Evolutionary conservation across 2,329 filamentous ascomycete genomes (phyloP).

Genomic region (Fusarium acutatum): DNA sequence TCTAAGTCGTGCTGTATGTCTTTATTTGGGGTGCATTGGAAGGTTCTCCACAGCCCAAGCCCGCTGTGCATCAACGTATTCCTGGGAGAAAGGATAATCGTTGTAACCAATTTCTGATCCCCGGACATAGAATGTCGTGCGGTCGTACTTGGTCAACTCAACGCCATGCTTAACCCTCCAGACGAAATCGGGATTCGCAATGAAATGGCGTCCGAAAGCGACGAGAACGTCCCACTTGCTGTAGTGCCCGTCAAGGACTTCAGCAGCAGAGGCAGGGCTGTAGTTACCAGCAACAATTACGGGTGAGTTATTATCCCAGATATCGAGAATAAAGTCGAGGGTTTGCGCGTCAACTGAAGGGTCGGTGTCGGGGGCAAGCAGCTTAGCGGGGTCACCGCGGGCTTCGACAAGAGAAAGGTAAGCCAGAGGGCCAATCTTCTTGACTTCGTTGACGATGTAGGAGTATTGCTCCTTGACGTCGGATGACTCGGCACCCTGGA

Average conservation of each 20-base stretch:
- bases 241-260: conserved; percentile 38
- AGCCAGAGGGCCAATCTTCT: conserved; percentile 41
- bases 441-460: conserved; percentile 41
- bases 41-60: conserved; percentile 13
- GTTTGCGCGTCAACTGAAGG: conserved; percentile 46
- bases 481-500: conserved; percentile 36
- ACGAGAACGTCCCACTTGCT: conserved; percentile 42
- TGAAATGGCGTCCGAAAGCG: conserved; percentile 42
- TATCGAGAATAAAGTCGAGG: conserved; percentile 43
- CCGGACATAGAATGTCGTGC: conserved; percentile 37
- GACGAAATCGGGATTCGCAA: conserved; percentile 44
- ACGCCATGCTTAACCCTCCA: conserved; percentile 38
- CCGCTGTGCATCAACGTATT: conserved; percentile 12
- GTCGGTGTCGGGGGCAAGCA: conserved; percentile 21
- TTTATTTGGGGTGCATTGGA: conserved; percentile 1
- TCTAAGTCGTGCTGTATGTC: background rate
- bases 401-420: conserved; percentile 44
- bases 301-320: conserved; percentile 43
- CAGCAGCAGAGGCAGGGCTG: conserved; percentile 18
- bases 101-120: conserved; percentile 31
- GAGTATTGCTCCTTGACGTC: conserved; percentile 32
- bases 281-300: conserved; percentile 43
- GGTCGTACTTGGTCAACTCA: conserved; percentile 37
- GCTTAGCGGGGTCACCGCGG: conserved; percentile 29
- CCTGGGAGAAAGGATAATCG: conserved; percentile 31